Evolutionary conservation across 495 filamentous ascomycete species (phyloP), one percentile per base, ranked within the genome.

Genomic region (Pseudevernia furfuracea): DNA sequence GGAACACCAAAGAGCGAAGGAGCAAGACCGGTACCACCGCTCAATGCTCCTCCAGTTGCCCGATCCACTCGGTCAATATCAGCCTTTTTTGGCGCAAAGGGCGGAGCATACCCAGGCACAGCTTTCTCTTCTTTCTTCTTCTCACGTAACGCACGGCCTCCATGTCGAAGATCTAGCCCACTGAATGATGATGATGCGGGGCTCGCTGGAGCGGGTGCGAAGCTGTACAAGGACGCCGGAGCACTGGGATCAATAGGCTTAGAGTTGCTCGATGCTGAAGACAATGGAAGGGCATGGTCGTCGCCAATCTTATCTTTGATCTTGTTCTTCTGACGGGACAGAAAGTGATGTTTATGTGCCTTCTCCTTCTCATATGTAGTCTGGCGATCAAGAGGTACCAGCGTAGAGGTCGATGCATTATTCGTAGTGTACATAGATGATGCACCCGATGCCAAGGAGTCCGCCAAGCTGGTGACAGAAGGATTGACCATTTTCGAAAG

Each of bases 321-420:
- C 74, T 95, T 97, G 72, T 97, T 82, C 74, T 96, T 96, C 76
- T 95, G 90, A 55, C 94, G 82, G 4, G 90, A 92, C 59, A 97
- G 71, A 72, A 97, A 97, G 70, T 97, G 89, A 67, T 87, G 86
- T 66, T 84, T 87, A 68, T 88, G 85, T 1, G 66, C 66, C 44
- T 86, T 85, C 71, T 87, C 86, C 53, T 75, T 77, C 57, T 77
- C 78, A 58, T 75, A 74, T 2, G 66, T 66, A 28, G 68, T 60
- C 14, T 74, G 70, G 19, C 76, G 73, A 68, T 79, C 74, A 1
- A 76, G 66, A 4, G 79, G 81, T 1, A 83, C 77, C 1, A 96
- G 86, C 0, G 92, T 96, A 19, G 87, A 90, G 7, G 88, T 86
- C 1, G 90, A 95, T 3, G 89, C 89, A 74, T 97, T 97, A 1